Evolutionary conservation across 2,329 filamentous ascomycete species (phyloP).

Genomic region (Calonectria crousiana): DNA sequence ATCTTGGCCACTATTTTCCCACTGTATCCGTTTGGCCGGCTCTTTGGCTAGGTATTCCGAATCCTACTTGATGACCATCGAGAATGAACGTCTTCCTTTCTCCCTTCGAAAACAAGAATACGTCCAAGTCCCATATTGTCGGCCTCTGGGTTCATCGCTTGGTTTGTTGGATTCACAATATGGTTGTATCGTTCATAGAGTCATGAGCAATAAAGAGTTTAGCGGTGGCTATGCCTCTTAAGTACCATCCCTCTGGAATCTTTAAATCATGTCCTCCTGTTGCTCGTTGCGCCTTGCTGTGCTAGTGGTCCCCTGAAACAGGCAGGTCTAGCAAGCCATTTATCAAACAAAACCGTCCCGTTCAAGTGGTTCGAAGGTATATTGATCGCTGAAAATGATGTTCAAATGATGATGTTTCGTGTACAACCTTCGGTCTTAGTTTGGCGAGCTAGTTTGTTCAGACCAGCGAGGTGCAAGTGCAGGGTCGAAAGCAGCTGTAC

Average conservation of each 20-base stretch:
- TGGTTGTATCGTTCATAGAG: not conserved
- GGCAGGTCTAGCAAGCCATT: not conserved
- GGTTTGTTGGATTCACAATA: not conserved
- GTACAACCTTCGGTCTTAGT: not conserved
- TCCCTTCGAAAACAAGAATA: not conserved
- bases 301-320: not conserved
- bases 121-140: not conserved
- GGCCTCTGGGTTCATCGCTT: not conserved
- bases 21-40: not conserved
- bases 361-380: not conserved
- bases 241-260: not conserved
- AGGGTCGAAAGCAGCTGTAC: conserved; percentile 37
- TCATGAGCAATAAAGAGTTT: not conserved
- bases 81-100: not conserved
- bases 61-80: not conserved
- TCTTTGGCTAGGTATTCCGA: not conserved
- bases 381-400: not conserved
- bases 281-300: not conserved
- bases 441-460: not conserved
- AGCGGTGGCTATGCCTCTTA: not conserved
- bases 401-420: not conserved
- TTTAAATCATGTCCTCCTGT: not conserved
- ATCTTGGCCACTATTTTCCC: not conserved
- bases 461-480: conserved; percentile 39
- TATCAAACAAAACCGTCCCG: not conserved